These are phyloP conservation scores for Colletotrichum viniferum DNA, from an alignment of 2,329 filamentous ascomycete genomes.

Conservation along the genomic window DNA sequence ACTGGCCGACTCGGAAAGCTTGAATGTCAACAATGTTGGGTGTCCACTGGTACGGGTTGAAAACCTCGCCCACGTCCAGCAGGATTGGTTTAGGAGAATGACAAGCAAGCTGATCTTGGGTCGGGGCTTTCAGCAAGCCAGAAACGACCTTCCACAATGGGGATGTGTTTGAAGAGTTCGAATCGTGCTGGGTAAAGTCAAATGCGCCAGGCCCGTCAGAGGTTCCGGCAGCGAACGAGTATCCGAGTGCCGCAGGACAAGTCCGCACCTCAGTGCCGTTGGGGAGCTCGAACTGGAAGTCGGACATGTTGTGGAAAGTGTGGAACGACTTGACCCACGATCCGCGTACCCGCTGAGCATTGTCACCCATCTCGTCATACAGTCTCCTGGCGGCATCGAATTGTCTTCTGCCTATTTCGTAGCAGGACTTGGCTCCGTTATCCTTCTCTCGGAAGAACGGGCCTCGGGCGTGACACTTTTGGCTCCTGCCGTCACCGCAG, in stretches of 20 bases:
- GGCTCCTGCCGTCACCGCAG: constrained; percentile 69
- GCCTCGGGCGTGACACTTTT: constrained; percentile 73
- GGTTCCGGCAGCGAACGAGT: constrained; percentile 89
- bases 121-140: constrained; percentile 71
- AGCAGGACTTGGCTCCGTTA: constrained; percentile 75
- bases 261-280: constrained; percentile 76
- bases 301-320: constrained; percentile 78
- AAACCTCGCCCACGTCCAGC: constrained; percentile 81
- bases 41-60: constrained; percentile 79
- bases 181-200: constrained; percentile 86
- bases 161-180: constrained; percentile 70
- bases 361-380: constrained; percentile 29
- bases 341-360: constrained; percentile 59
- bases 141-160: constrained; percentile 81
- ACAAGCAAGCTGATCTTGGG: constrained; percentile 71
- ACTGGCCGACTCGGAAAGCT: constrained; percentile 78
- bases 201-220: constrained; percentile 87
- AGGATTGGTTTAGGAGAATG: constrained; percentile 84
- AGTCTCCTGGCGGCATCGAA: constrained; percentile 61
- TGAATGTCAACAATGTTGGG: constrained; percentile 92
- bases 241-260: constrained; percentile 85
- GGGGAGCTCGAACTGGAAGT: constrained; percentile 72
- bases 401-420: constrained; percentile 74
- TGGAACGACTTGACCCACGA: constrained; percentile 78
- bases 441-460: constrained; percentile 70